Percentiles rank a stretch among this genome's conserved stretches.
These are phyloP conservation scores for Trypanosoma caninum DNA, from an alignment of 208 protist species.

Conservation along the genomic window DNA sequence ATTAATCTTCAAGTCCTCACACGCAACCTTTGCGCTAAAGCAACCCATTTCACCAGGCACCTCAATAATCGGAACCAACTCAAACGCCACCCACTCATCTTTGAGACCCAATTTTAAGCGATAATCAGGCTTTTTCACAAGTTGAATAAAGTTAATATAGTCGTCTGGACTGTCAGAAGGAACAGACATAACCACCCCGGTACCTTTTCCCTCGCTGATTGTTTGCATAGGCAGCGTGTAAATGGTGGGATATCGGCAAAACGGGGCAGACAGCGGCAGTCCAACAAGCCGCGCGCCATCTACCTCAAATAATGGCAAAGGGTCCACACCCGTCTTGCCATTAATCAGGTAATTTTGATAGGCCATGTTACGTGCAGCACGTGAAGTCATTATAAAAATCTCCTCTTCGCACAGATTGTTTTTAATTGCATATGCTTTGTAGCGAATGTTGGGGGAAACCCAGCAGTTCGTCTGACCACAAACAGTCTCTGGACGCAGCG, in stretches of 20 bases:
- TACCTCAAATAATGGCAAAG: constrained; percentile 82
- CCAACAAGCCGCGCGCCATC: constrained; percentile 94
- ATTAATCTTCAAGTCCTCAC: constrained; percentile 96
- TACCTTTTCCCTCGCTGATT: constrained; percentile 97
- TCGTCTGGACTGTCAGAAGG: constrained; percentile 99
- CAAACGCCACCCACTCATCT: constrained; percentile 95
- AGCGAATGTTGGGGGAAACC: constrained; percentile 95
- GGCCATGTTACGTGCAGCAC: constrained; percentile 94
- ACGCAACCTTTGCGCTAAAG: constrained; percentile 83
- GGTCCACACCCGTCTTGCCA: constrained; percentile 75
- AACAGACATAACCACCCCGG: constrained; percentile 98
- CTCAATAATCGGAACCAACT: constrained; percentile 95
- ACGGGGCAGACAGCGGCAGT: constrained; percentile 90
- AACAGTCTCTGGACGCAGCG: constrained; percentile 99
- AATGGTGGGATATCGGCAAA: constrained; percentile 80
- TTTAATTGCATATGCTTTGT: constrained; percentile 93
- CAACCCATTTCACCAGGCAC: constrained; percentile 87
- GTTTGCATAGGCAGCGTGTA: constrained; percentile 98
- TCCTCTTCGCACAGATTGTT: constrained; percentile 79
- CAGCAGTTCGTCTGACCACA: constrained; percentile 99
- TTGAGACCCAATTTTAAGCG: constrained; percentile 92
- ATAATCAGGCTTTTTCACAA: constrained; percentile 94
- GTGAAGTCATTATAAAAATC: constrained; percentile 94
- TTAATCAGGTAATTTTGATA: constrained; percentile 94
- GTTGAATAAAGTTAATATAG: constrained; percentile 96